phyloP scores from a whole-genome alignment of 2,329 filamentous ascomycete species.

The Fusarium sp. region DNA sequence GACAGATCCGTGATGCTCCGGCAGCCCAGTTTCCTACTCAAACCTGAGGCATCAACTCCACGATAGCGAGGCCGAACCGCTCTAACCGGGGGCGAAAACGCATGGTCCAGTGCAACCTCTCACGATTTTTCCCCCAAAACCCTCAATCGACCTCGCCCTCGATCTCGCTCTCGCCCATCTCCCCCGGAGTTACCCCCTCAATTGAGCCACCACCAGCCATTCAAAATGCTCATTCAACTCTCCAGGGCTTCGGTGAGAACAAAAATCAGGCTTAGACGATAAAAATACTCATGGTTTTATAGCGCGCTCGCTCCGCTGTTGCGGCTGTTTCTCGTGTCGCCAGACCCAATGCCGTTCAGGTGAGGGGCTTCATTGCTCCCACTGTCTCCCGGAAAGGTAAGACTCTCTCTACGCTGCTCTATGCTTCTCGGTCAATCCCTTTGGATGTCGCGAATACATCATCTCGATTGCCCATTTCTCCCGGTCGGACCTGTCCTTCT shows the following conservation, averaged over 20 bases:
- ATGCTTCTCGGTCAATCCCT: background rate
- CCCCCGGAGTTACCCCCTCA: slow-evolving; percentile 48
- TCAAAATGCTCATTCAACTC: slow-evolving; percentile 66
- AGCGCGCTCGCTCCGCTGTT: slow-evolving; percentile 62
- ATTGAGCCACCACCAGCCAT: slow-evolving; percentile 59
- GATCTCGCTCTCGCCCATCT: slow-evolving; percentile 18
- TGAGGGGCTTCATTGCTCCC: slow-evolving; percentile 68
- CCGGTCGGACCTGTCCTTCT: slow-evolving; percentile 33
- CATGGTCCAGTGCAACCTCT: slow-evolving; percentile 44
- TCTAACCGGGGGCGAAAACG: slow-evolving; percentile 39
- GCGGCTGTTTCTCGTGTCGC: slow-evolving; percentile 59
- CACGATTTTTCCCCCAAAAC: slow-evolving; percentile 55
- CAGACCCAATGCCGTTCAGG: slow-evolving; percentile 54
- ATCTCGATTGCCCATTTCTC: slow-evolving; percentile 17
- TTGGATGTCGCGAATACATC: slow-evolving; percentile 3
- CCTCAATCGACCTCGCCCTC: slow-evolving; percentile 35
- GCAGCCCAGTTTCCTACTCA: background rate
- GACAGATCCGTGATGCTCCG: slow-evolving; percentile 24
- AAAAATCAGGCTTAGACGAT: background rate
- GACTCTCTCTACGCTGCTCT: slow-evolving; percentile 42
- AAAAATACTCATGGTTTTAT: slow-evolving; percentile 44
- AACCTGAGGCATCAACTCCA: slow-evolving; percentile 30
- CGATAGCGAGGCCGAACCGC: slow-evolving; percentile 35
- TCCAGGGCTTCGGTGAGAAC: slow-evolving; percentile 65
- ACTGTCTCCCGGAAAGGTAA: slow-evolving; percentile 71